Percentiles rank a stretch among this genome's conserved stretches.
Conservation (phyloP, 805 yeast species). For the Saccharomycopsis microspora region DNA sequence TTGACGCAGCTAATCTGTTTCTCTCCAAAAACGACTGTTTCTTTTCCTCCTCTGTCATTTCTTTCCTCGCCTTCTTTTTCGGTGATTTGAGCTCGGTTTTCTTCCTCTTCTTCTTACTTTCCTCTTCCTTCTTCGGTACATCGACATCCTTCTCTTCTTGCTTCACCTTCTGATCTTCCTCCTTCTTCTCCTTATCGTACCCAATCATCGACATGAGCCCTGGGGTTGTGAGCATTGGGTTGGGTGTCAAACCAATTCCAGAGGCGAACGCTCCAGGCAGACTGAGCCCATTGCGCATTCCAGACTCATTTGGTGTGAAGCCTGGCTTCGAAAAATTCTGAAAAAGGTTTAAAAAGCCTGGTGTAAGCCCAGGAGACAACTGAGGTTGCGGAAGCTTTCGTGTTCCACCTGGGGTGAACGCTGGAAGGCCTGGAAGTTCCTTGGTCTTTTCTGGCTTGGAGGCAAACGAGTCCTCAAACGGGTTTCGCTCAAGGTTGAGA, state of each 20-base stretch:
- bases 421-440: slow-evolving; percentile 26
- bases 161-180: neutral
- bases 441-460: slow-evolving; percentile 15
- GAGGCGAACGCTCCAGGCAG: slow-evolving; percentile 41
- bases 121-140: neutral
- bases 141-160: slow-evolving; percentile 2
- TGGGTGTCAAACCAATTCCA: slow-evolving; percentile 26
- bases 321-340: slow-evolving; percentile 1
- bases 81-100: neutral
- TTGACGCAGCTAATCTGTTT: slow-evolving; percentile 89
- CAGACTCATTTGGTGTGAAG: slow-evolving; percentile 47
- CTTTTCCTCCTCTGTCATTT: slow-evolving; percentile 63
- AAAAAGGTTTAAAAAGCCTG: neutral
- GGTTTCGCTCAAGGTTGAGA: slow-evolving; percentile 65
- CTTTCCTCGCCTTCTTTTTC: slow-evolving; percentile 31
- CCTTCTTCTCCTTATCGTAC: slow-evolving; percentile 1
- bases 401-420: slow-evolving; percentile 50
- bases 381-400: slow-evolving; percentile 39
- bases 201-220: slow-evolving; percentile 25
- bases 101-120: slow-evolving; percentile 1
- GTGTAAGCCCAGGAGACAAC: slow-evolving; percentile 1
- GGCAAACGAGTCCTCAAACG: slow-evolving; percentile 12
- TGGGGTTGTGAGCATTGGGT: slow-evolving; percentile 38
- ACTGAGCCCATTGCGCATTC: slow-evolving; percentile 59
- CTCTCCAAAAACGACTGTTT: slow-evolving; percentile 73